Percentiles rank a stretch among this genome's conserved stretches.
Evolutionary conservation across 1,284 basidiomycete species (phyloP).

Genomic region (Vanrija sp.): DNA sequence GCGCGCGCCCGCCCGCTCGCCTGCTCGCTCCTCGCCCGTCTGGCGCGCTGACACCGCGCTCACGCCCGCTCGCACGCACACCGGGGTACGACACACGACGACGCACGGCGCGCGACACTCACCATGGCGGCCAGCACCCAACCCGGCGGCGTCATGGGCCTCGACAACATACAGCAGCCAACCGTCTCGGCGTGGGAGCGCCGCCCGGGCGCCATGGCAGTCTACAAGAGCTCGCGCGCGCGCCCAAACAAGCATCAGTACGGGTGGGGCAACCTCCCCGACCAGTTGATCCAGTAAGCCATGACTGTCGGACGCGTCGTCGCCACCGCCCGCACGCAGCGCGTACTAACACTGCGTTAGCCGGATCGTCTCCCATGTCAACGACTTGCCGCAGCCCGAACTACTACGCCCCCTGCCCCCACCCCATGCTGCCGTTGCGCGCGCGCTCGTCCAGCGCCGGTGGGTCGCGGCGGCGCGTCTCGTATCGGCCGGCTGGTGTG

Average conservation of each 20-base stretch:
- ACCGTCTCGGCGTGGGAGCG: neutral
- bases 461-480: conserved; percentile 16
- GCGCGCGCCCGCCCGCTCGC: too few relatives aligned
- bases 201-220: conserved; percentile 5
- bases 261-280: conserved; percentile 16
- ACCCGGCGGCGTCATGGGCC: neutral
- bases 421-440: neutral
- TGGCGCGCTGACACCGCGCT: too few relatives aligned
- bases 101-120: too few relatives aligned
- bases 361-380: neutral
- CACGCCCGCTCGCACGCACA: too few relatives aligned
- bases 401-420: neutral
- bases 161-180: neutral
- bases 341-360: neutral
- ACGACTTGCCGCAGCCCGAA: neutral
- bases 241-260: conserved; percentile 18
- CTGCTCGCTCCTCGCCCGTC: too few relatives aligned
- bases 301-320: conserved; percentile 2
- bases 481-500: conserved; percentile 23
- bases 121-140: too few relatives aligned
- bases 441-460: conserved; percentile 13
- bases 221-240: conserved; percentile 18
- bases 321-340: neutral
- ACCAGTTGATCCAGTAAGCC: conserved; percentile 10
- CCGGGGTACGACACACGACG: too few relatives aligned